These are phyloP conservation scores for Lachancea mirantina DNA, from an alignment of 805 yeast genomes.

Conservation along the genomic window DNA sequence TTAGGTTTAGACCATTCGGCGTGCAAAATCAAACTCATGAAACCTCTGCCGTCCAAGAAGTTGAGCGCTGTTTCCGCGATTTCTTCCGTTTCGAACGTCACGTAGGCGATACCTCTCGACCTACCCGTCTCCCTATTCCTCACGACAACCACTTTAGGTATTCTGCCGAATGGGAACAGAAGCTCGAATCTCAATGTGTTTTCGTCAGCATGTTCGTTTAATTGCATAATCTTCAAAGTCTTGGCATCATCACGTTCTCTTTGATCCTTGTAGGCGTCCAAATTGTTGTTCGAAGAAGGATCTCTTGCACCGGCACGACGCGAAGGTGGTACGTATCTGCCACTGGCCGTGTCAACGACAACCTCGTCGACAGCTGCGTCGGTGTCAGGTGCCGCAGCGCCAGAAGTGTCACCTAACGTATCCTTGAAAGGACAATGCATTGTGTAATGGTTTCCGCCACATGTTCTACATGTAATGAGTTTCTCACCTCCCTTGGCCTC, in stretches of 20 bases:
- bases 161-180: conserved; percentile 56
- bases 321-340: conserved; percentile 59
- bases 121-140: conserved; percentile 90
- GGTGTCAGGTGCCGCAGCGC: conserved; percentile 26
- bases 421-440: conserved; percentile 94
- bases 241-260: conserved; percentile 75
- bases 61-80: conserved; percentile 75
- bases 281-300: conserved; percentile 31
- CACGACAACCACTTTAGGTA: conserved; percentile 72
- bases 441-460: conserved; percentile 93
- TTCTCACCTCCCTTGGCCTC: conserved; percentile 39
- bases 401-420: conserved; percentile 53
- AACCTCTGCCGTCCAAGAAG: conserved; percentile 80
- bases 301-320: conserved; percentile 36
- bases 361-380: conserved; percentile 33
- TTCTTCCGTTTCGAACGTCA: conserved; percentile 61
- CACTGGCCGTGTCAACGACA: conserved; percentile 11
- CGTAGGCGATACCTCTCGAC: conserved; percentile 94
- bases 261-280: conserved; percentile 33
- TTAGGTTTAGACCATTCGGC: conserved; percentile 53
- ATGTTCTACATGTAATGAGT: conserved; percentile 69
- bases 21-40: conserved; percentile 75
- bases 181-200: conserved; percentile 68
- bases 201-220: conserved; percentile 80
- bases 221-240: conserved; percentile 85